Evolutionary conservation across 768 basidiomycete species (phyloP).

Genomic region (Sarcomyxa edulis): DNA sequence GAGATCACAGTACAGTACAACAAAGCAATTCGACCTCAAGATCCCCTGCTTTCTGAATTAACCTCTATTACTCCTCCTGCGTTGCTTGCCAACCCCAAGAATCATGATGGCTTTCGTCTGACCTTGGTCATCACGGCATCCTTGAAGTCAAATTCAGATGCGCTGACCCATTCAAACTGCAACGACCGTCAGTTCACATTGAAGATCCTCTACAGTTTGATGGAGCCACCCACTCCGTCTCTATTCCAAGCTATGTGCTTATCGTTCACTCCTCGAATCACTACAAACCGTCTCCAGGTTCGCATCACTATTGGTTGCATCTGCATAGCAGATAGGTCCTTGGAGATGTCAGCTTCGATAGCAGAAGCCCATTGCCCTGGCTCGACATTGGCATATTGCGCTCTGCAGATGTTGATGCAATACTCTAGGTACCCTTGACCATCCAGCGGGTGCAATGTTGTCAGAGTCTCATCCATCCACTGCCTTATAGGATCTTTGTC

Average conservation of each 20-base stretch:
- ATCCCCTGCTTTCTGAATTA: constrained; percentile 1
- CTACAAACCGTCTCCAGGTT: constrained; percentile 60
- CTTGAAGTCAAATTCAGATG: constrained; percentile 46
- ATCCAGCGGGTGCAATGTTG: constrained; percentile 22
- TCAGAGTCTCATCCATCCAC: constrained; percentile 35
- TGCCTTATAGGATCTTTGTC: constrained; percentile 14
- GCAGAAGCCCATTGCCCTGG: constrained; percentile 24
- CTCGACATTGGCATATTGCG: constrained; percentile 28
- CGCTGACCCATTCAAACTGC: constrained; percentile 54
- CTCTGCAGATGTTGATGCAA: constrained; percentile 35
- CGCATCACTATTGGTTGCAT: constrained; percentile 59
- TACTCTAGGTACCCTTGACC: constrained; percentile 38
- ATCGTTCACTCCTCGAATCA: constrained; percentile 39
- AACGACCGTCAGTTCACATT: constrained; percentile 3
- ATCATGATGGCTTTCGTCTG: no score
- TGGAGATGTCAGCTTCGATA: constrained; percentile 41
- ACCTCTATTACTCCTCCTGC: no score
- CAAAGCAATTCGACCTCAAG: constrained; percentile 3
- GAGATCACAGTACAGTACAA: not conserved
- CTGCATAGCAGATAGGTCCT: constrained; percentile 50
- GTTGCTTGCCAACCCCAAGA: no score
- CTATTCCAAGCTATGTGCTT: constrained; percentile 17
- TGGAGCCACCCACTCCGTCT: constrained; percentile 42
- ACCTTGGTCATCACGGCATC: no score
- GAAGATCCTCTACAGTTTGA: constrained; percentile 2